Percentiles rank a stretch among this genome's conserved stretches.
These are phyloP conservation scores for Xylaria digitata DNA, from an alignment of 2,329 filamentous ascomycete genomes.

Conservation along the genomic window DNA sequence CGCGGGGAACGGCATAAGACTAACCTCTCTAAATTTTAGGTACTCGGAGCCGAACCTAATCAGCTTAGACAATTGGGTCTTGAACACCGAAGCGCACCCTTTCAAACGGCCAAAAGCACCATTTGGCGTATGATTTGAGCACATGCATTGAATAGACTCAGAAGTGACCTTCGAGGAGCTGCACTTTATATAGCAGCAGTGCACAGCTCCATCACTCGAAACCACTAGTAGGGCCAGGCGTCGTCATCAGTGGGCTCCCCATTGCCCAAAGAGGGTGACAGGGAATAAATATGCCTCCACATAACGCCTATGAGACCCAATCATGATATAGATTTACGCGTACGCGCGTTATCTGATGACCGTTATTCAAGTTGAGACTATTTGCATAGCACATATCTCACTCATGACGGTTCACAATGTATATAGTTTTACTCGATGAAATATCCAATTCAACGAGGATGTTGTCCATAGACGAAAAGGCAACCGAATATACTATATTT, in stretches of 20 bases:
- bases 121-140: constrained; percentile 31
- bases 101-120: constrained; percentile 45
- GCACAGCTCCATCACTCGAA: constrained; percentile 23
- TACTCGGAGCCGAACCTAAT: constrained; percentile 64
- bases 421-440: constrained; percentile 20
- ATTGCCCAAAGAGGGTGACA: background rate
- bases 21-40: constrained; percentile 32
- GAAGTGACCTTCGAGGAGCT: constrained; percentile 6
- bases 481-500: constrained; percentile 16
- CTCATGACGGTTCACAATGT: constrained; percentile 5
- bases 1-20: background rate
- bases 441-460: background rate
- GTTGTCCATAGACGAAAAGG: background rate
- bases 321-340: constrained; percentile 5
- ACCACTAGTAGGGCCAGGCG: constrained; percentile 27
- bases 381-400: constrained; percentile 26
- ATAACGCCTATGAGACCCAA: constrained; percentile 8
- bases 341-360: constrained; percentile 12
- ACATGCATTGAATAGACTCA: background rate
- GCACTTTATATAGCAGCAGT: constrained; percentile 14
- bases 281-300: constrained; percentile 12
- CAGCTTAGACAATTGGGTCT: constrained; percentile 74
- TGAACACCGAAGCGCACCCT: constrained; percentile 58
- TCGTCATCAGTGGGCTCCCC: constrained; percentile 30
- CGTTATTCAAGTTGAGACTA: constrained; percentile 4